phyloP scores from a whole-genome alignment of 2,329 filamentous ascomycete genomes.

The Trichoderma endophyticum region DNA sequence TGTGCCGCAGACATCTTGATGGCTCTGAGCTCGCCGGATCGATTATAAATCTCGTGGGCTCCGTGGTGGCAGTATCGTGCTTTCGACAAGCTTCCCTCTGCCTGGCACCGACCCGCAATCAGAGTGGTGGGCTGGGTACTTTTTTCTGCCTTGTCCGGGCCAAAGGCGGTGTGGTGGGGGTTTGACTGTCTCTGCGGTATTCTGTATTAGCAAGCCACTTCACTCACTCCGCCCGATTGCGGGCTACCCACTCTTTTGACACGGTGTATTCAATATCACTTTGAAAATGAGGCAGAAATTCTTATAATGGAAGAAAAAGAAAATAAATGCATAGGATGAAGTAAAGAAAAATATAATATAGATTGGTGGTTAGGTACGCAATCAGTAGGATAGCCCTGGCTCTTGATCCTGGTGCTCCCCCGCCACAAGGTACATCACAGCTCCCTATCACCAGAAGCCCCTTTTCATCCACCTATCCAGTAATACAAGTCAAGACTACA shows the following conservation, averaged over 20 bases:
- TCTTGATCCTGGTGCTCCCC: not conserved
- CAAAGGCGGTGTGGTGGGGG: slow-evolving; percentile 32
- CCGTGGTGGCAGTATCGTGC: slow-evolving; percentile 23
- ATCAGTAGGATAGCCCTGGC: not conserved
- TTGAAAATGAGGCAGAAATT: not conserved
- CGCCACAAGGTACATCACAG: not conserved
- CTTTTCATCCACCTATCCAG: not conserved
- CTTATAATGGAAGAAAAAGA: not conserved
- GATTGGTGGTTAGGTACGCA: not conserved
- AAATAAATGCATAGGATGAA: not conserved
- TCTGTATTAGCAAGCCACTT: not conserved
- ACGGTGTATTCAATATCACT: not conserved
- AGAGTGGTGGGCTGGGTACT: slow-evolving; percentile 21
- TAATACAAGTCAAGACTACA: not conserved
- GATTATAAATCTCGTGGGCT: slow-evolving; percentile 13
- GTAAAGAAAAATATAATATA: not conserved
- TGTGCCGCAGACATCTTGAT: slow-evolving; percentile 87
- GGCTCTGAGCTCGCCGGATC: slow-evolving; percentile 3
- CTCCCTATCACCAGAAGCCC: not conserved
- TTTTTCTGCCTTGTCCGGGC: slow-evolving; percentile 20
- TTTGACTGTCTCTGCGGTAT: not conserved
- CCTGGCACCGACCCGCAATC: slow-evolving; percentile 19
- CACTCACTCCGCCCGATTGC: not conserved
- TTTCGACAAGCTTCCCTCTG: slow-evolving; percentile 21
- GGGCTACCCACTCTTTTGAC: not conserved